These are phyloP conservation scores for Verticillium nonalfalfae DNA, from an alignment of 2,329 filamentous ascomycete species.

Conservation along the genomic window DNA sequence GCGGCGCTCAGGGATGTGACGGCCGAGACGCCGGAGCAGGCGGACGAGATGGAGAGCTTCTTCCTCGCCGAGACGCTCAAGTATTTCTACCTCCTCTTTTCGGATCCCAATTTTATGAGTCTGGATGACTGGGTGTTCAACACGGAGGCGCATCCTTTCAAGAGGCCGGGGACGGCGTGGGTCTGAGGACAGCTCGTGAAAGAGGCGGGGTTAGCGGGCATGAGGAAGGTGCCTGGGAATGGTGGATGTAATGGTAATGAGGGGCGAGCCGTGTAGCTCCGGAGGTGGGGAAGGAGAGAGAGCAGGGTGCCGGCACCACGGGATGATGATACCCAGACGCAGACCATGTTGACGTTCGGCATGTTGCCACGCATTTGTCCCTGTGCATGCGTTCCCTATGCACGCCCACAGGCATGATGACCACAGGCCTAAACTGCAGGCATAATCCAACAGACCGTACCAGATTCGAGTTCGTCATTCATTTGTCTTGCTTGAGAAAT, in stretches of 20 bases:
- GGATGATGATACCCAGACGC: neutral
- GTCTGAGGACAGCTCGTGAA: too few relatives aligned
- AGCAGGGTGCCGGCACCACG: neutral
- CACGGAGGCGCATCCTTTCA: constrained; percentile 43
- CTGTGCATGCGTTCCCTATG: too few relatives aligned
- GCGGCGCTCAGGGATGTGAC: constrained; percentile 45
- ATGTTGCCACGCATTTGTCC: neutral
- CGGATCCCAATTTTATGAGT: constrained; percentile 54
- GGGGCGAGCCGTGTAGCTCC: neutral
- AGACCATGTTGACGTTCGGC: neutral
- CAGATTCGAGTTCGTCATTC: too few relatives aligned
- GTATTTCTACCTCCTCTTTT: constrained; percentile 69
- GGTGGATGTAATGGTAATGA: neutral
- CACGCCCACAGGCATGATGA: too few relatives aligned
- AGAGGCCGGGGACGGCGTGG: constrained; percentile 3
- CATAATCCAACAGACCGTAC: too few relatives aligned
- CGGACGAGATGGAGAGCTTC: constrained; percentile 46
- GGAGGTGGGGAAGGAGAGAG: neutral
- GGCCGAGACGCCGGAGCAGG: constrained; percentile 12
- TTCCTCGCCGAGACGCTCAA: constrained; percentile 71
- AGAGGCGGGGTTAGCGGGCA: too few relatives aligned
- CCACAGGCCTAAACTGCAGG: too few relatives aligned
- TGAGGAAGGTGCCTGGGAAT: too few relatives aligned
- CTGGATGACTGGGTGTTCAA: constrained; percentile 63
- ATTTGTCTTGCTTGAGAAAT: neutral